Base-by-base conservation (phyloP, 306 rosid genomes). In the Malus sylvestris region DNA sequence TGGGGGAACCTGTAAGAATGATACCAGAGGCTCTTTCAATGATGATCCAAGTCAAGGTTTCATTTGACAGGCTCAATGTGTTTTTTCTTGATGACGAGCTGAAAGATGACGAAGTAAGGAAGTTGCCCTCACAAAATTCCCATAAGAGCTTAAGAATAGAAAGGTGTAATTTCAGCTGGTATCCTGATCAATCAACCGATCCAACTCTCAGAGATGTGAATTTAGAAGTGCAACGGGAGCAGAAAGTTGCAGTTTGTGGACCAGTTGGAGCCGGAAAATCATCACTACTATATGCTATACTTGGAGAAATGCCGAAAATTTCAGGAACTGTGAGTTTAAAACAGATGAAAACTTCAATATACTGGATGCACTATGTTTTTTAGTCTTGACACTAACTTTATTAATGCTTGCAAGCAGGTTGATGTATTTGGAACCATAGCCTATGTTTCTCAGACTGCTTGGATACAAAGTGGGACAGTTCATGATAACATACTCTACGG, bases 391-490 rank as follows among this genome's bases (percentile, higher is more conserved):
- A 63, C 67, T 52, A 35, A 64, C 12, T 3, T 44, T 71, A 33
- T 22, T 45, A 18, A 73, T 71, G 46, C 22, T 64, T 45, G 62
- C 27, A 46, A 79, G 49, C 83, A 92, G 96, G 93, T 93, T 55
- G 83, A 83, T 16, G 90, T 86, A 3, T 46, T 27, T 73, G 93
- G 96, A 57, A 86, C 80, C 20, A 62, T 89, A 32, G 97, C 96
- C 15, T 89, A 93, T 70, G 96, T 93, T 80, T 82, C 97, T 77
- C 97, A 93, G 76, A 75, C 75, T 67, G 74, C 97, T 58, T 93
- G 97, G 97, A 93, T 90, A 27, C 97, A 93, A 55, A 90, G 97
- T 33, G 97, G 97, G 76, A 93, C 97, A 15, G 72, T 93, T 60
- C 89, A 70, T 1, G 94, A 87, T 14, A 90, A 93, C 81, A 86